Evolutionary conservation across 2,329 filamentous ascomycete genomes (phyloP), one percentile per base, ranked within the genome.

Genomic region (Didymella segeticola): DNA sequence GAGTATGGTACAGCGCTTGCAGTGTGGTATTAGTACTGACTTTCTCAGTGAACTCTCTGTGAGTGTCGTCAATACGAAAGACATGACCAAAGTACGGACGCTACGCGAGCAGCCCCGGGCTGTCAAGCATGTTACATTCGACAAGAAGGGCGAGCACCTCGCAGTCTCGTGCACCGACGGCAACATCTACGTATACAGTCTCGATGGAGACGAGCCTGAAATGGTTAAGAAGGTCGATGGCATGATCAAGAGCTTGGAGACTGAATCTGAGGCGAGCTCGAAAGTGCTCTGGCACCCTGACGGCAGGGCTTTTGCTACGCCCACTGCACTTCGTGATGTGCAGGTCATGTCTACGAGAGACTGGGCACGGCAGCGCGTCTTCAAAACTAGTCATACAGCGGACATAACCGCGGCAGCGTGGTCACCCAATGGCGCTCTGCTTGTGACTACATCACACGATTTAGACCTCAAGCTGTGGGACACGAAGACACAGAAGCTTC

Each of bases 91-190:
- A 61, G 84, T 96, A 43, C 86, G 89, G 65, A 88, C 89, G 60
- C 82, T 99, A 8, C 86, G 90, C 60, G 91, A 96, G 46, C 93
- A 97, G 71, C 82, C 83, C 36, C 90, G 90, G 66, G 87, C 91
- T n/a, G 87, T 89, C n/a, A 96, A 96, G 72, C 91, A 98, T 69
- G 82, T 98, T 30, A 85, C 90, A 12, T 96, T 96, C 75, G 91
- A 98, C 63, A 87, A 89, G 4, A 89, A 85, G 53, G 91, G 91
- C 33, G 84, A 85, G 43, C 86, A 88, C 52, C 80, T 96, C 3
- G 83, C 93, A 0, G 83, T 96, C 0, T 96, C 95, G 0, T 93
- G 91, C 72, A 91, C 90, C 0, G 92, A 99, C 69, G 95, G 95
- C 37, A 81, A 91, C 38, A 80, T 99, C 29, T 99, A 98, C 69